Evolutionary conservation across 768 basidiomycete species (phyloP).

Genomic region (Pulveroboletus sp.): DNA sequence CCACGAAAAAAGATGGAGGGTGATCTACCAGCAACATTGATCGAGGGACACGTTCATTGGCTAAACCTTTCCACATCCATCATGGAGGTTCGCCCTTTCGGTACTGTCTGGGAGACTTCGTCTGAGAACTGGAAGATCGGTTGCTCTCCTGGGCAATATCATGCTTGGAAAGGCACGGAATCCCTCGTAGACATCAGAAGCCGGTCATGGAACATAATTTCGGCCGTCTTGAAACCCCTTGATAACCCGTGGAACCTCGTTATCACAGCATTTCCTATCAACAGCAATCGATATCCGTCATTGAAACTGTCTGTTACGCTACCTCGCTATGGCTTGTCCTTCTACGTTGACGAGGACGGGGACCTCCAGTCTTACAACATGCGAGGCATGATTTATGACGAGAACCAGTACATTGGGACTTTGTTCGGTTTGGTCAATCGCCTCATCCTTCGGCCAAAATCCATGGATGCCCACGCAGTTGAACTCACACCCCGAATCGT

Average conservation of each 20-base stretch:
- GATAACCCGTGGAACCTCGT: constrained; percentile 11
- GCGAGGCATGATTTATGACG: neutral
- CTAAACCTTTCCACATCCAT: constrained; percentile 14
- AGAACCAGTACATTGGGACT: neutral
- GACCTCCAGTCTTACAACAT: neutral
- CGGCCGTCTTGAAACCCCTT: constrained; percentile 9
- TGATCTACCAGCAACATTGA: constrained; percentile 21
- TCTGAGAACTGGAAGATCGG: constrained; percentile 20
- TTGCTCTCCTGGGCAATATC: constrained; percentile 1
- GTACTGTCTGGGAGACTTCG: constrained; percentile 15
- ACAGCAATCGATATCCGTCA: neutral
- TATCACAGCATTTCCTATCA: constrained; percentile 3
- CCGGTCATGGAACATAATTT: constrained; percentile 20
- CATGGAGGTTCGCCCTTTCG: constrained; percentile 25
- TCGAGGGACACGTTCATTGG: constrained; percentile 26
- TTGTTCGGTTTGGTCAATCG: neutral
- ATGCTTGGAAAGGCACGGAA: neutral
- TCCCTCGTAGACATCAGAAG: constrained; percentile 25
- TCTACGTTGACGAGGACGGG: neutral
- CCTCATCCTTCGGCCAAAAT: neutral
- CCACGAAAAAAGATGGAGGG: constrained; percentile 10
- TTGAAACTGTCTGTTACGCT: constrained; percentile 27
- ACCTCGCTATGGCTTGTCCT: constrained; percentile 19
- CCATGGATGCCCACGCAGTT: neutral
- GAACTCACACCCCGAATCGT: neutral